phyloP scores from a whole-genome alignment of 768 basidiomycete genomes.

The Dioszegia crocea region DNA sequence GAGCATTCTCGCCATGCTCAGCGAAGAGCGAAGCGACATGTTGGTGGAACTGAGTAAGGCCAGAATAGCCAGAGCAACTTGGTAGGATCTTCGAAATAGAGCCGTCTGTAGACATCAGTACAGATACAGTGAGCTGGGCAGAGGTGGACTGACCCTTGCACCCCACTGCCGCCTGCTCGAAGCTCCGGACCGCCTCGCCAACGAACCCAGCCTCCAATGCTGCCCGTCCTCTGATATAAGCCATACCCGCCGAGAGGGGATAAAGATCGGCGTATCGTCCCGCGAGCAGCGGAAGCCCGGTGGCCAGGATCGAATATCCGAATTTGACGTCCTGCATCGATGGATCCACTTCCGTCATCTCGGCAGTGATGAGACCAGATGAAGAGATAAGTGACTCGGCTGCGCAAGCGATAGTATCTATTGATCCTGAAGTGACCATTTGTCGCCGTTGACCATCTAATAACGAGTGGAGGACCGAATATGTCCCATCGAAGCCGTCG shows the following conservation, averaged over 20 bases:
- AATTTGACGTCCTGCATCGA: slow-evolving; percentile 67
- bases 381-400: slow-evolving; percentile 64
- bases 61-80: slow-evolving; percentile 8
- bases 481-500: slow-evolving; percentile 23
- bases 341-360: slow-evolving; percentile 35
- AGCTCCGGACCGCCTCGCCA: slow-evolving; percentile 66
- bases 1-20: slow-evolving; percentile 55
- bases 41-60: slow-evolving; percentile 67
- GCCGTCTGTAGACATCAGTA: slow-evolving; percentile 19
- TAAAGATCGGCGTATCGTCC: slow-evolving; percentile 69
- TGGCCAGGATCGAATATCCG: slow-evolving; percentile 63
- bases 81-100: slow-evolving; percentile 14
- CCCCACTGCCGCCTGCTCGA: slow-evolving; percentile 67
- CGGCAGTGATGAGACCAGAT: slow-evolving; percentile 57
- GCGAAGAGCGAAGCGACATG: slow-evolving; percentile 75
- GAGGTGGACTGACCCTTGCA: slow-evolving; percentile 27
- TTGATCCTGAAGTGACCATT: neutral
- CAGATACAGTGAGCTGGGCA: neutral
- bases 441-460: slow-evolving; percentile 9
- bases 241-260: slow-evolving; percentile 69
- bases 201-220: slow-evolving; percentile 63
- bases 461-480: slow-evolving; percentile 35
- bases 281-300: slow-evolving; percentile 63
- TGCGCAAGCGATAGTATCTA: slow-evolving; percentile 60
- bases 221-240: slow-evolving; percentile 68